Base-by-base conservation (phyloP, 306 rosid genomes). In the Prunus mume region DNA sequence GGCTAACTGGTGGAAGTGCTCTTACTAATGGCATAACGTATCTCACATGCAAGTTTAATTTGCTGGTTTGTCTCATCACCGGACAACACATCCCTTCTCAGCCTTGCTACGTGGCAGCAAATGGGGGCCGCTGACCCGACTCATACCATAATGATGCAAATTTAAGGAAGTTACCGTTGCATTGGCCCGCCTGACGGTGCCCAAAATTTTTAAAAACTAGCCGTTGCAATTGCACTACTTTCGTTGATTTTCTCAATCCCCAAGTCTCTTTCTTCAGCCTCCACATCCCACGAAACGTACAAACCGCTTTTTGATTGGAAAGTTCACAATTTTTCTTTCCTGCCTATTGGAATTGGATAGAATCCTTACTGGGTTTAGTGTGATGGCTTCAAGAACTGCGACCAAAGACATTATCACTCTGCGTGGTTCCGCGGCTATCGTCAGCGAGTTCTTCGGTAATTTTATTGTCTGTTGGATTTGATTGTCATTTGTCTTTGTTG, bases 361-460 rank as follows among this genome's bases (percentile, higher is more conserved):
- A 64, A 28, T 45, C 46, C 0, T 56, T 51, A 9, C 25, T 64
- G 74, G 57, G 57, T 55, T 65, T 32, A n/a, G 43, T 11, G 34
- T 2, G 30, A 90, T 90, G 98, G 98, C 96, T 74, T 69, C 96
- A 13, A 89, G 80, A 85, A 85, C 95, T 41, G 91, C 80, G 56
- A 58, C 98, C 69, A 94, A 88, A 85, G 98, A 94, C 82, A 94
- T 94, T 20, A 94, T 94, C 87, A 94, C 97, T 64, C 92, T 94
- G 58, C 97, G 96, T 5, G 98, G 98, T 69, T 94, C 98, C 17
- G 93, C 98, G 9, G 95, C 98, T 38, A 94, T 94, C 18, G 98
- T 88, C 79, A 92, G 98, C 95, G 98, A 94, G 87, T 94, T 92
- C 86, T 94, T 94, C 62, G 97, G 98, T 94, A 15, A 85, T 72